Evolutionary conservation across 2,329 filamentous ascomycete species (phyloP), one percentile per base, ranked within the genome.

Genomic region (Raffaelea ambrosiae): DNA sequence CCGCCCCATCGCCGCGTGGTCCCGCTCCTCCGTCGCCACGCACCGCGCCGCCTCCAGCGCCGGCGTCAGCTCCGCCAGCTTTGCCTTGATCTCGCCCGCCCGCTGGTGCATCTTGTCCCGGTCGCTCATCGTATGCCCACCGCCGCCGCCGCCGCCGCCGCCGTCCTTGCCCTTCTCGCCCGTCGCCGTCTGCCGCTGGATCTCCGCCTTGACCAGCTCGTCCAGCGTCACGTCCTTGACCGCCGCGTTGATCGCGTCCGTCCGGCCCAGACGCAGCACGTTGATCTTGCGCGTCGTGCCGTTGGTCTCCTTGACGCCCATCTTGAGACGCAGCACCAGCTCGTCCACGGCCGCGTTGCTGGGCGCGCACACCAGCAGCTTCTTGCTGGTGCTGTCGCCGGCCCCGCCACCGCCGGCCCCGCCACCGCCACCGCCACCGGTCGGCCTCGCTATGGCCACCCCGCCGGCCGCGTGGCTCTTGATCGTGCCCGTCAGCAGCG

Each of bases 271-370:
- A 59, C 93, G 89, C 48, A 98, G 77, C 19, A 98, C 87, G 43
- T 88, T 89, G 59, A 97, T 77, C 54, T 86, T 86, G 55, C 86
- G 83, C 13, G 73, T 71, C 23, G 81, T 74, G 2, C 93, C 91
- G 40, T 76, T 79, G 50, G 79, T 73, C 1, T 88, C 90, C 59
- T 83, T 91, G 46, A 98, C 77, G 4, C 93, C 93, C 46, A 80
- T 72, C 66, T 95, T 97, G 59, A 98, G 77, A 68, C 93, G 84
- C 63, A 96, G 82, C 18, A 98, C 93, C 53, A 98, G 64, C 64
- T 98, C 93, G 62, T 98, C 93, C 5, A 98, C 93, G 29, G 93
- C 93, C 7, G 93, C 93, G 64, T 98, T 98, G 73, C 90, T 97
- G 14, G 93, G 93, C n/a, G 93, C 93, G 61, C 93, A 98, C 21